Evolutionary conservation across 192 early-diverging fungal genomes (phyloP).

Genomic region (Funneliformis geosporum): DNA sequence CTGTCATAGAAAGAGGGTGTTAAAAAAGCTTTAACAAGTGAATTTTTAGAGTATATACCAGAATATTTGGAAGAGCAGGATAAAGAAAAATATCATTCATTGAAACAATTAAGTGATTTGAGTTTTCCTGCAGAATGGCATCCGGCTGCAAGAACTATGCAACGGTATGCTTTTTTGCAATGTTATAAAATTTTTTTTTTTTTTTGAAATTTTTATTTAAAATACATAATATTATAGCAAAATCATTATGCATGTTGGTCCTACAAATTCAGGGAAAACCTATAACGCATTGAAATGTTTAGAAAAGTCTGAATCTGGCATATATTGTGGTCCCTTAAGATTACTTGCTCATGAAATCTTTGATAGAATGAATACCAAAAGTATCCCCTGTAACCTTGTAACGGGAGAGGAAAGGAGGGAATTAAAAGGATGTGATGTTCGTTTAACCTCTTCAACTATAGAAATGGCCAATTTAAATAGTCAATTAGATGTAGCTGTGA

Average conservation of each 20-base stretch:
- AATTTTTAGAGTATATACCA: constrained; percentile 48
- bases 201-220: background rate
- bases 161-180: constrained; percentile 51
- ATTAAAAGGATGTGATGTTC: constrained; percentile 42
- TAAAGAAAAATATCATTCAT: constrained; percentile 44
- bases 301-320: constrained; percentile 57
- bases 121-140: constrained; percentile 82
- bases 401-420: constrained; percentile 88
- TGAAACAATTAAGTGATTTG: constrained; percentile 72
- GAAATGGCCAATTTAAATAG: constrained; percentile 78
- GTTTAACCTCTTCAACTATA: constrained; percentile 75
- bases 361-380: constrained; percentile 75
- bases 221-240: constrained; percentile 46
- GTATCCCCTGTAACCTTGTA: constrained; percentile 78
- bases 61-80: constrained; percentile 42
- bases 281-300: constrained; percentile 82
- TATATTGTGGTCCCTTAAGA: constrained; percentile 90
- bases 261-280: constrained; percentile 98
- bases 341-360: constrained; percentile 93
- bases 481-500: constrained; percentile 78
- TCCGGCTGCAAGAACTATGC: constrained; percentile 68
- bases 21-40: constrained; percentile 37
- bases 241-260: constrained; percentile 93
- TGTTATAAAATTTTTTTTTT: background rate
- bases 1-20: background rate